A percentile compares a stretch with the other conserved stretches of the same genome.
These are phyloP conservation scores for Globisporangium rhizosaccharum DNA, from an alignment of 352 stramenopile species.

Conservation along the genomic window DNA sequence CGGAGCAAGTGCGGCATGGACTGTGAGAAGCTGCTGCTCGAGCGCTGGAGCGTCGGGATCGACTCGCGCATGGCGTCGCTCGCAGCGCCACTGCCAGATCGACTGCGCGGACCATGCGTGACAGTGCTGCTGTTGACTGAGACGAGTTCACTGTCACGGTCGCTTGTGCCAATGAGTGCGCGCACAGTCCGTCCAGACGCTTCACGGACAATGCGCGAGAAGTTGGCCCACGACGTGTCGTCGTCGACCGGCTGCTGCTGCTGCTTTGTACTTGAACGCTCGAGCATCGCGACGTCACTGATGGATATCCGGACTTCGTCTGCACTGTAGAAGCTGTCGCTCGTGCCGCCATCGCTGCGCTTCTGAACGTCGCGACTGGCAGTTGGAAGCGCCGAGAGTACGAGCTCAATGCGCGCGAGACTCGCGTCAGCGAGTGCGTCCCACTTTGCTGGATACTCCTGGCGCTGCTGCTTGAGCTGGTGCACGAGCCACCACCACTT, in stretches of 20 bases:
- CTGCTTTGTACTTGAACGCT: constrained; percentile 4
- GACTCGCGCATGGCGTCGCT: constrained; percentile 1
- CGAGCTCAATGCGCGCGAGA: constrained; percentile 24
- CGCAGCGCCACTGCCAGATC: not conserved
- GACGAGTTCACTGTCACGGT: constrained; percentile 17
- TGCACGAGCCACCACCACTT: constrained; percentile 33
- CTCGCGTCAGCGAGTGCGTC: constrained; percentile 17
- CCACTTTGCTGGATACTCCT: constrained; percentile 20
- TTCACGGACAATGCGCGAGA: constrained; percentile 23
- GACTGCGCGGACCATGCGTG: constrained; percentile 1
- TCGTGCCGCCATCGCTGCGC: not conserved
- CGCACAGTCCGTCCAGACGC: constrained; percentile 25
- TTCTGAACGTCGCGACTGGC: not conserved
- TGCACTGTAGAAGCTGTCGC: not conserved
- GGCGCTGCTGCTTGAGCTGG: constrained; percentile 27
- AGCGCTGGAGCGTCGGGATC: constrained; percentile 10
- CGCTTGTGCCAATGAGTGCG: constrained; percentile 15
- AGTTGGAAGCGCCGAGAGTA: constrained; percentile 24
- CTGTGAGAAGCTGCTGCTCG: constrained; percentile 11
- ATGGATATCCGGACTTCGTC: constrained; percentile 12
- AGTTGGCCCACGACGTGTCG: constrained; percentile 24
- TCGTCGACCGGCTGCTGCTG: not conserved
- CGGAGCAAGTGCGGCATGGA: constrained; percentile 45
- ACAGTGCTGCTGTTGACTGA: constrained; percentile 1
- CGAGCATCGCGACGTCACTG: constrained; percentile 12